Conservation (phyloP, 345 rosid species). For the Trapa bicornis region DNA sequence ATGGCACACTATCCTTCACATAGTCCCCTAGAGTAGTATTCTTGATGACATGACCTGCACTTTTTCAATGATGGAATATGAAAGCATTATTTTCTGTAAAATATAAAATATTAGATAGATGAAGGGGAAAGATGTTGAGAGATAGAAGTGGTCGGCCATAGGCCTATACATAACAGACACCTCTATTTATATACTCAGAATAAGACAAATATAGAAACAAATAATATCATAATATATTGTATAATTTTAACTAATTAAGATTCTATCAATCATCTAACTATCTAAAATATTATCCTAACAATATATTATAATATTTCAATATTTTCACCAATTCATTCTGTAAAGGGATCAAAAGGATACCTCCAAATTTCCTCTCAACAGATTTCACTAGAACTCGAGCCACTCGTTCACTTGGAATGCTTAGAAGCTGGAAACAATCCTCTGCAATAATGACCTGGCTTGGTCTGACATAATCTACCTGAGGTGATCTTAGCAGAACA, state of each 20-base stretch:
- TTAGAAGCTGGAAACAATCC: slow-evolving; percentile 60
- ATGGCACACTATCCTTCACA: slow-evolving; percentile 48
- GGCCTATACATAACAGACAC: no score
- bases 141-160: no score
- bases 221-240: no score
- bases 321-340: background rate
- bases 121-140: no score
- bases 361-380: slow-evolving; percentile 47
- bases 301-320: no score
- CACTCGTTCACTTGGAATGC: slow-evolving; percentile 39
- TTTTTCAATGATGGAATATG: background rate
- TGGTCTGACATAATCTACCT: slow-evolving; percentile 20
- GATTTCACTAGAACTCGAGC: slow-evolving; percentile 40
- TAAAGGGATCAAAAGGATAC: slow-evolving; percentile 34
- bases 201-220: no score
- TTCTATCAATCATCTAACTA: no score
- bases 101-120: no score
- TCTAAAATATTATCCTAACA: no score
- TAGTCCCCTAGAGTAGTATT: slow-evolving; percentile 45
- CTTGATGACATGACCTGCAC: slow-evolving; percentile 42
- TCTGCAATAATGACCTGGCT: slow-evolving; percentile 46
- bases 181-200: no score
- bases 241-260: no score
- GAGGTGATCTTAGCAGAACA: slow-evolving; percentile 41
- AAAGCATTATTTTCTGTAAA: no score